These are phyloP conservation scores for Penicillium steckii DNA, from an alignment of 495 filamentous ascomycete genomes.

Conservation along the genomic window DNA sequence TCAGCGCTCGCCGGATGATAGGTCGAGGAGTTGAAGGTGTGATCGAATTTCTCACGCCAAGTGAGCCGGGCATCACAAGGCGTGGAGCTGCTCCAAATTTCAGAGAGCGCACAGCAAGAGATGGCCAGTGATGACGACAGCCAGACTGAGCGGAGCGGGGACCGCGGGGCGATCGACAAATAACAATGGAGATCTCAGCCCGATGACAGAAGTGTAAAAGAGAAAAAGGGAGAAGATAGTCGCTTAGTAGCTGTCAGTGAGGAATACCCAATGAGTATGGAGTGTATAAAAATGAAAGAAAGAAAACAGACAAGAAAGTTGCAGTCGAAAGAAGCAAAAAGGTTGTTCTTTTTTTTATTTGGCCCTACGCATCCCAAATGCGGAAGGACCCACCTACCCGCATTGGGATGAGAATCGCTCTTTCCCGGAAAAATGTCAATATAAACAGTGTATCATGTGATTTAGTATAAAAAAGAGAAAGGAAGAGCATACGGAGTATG, in stretches of 20 bases:
- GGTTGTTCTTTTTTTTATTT: background rate
- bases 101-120: slow-evolving; percentile 1
- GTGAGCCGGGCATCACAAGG: background rate
- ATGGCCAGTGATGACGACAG: slow-evolving; percentile 18
- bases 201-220: too few species aligned
- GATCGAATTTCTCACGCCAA: background rate
- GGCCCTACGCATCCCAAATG: background rate
- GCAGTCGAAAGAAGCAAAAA: too few species aligned
- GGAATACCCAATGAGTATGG: too few species aligned
- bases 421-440: too few species aligned
- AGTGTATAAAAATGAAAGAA: too few species aligned
- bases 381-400: background rate
- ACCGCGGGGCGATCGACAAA: slow-evolving; percentile 9
- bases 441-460: too few species aligned
- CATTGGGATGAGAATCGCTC: too few species aligned
- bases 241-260: too few species aligned
- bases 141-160: slow-evolving; percentile 8
- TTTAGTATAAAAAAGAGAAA: too few species aligned
- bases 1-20: background rate
- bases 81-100: slow-evolving; percentile 12
- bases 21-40: background rate
- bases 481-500: too few species aligned
- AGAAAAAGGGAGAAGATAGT: too few species aligned
- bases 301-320: too few species aligned
- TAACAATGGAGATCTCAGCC: background rate